Evolutionary conservation across 768 basidiomycete genomes (phyloP), one percentile per base, ranked within the genome.

Genomic region (Hericium erinaceus): DNA sequence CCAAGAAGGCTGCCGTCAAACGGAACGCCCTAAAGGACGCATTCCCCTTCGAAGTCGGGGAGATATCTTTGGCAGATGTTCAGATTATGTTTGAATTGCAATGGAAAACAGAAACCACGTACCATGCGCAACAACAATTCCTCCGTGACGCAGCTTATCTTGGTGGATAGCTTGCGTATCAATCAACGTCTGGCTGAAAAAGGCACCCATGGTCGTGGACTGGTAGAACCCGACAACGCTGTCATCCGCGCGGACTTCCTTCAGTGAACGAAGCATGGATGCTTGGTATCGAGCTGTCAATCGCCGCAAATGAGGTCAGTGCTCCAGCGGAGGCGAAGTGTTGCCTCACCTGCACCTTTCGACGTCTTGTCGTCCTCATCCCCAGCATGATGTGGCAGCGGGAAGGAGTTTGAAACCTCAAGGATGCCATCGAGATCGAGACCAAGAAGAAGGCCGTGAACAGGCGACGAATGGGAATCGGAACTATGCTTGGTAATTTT

Each of bases 211-310:
- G 9, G 84, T 83, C 26, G 87, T 92, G 48, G 89, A 89, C 67
- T 95, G 92, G 74, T 98, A 98, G 71, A 95, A 92, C 40, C 95
- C 95, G 56, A 97, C 87, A 38, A 94, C 82, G 62, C 85, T 92
- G 72, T 95, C 92, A 66, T 95, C 92, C 39, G 85, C 83, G 65
- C 90, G 87, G 56, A 95, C 93, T 69, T 95, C 92, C 67, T 91
- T 89, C 67, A 98, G 76, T 22, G 89, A 87, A 57, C 89, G 83
- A 49, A 94, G 75, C 90, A 94, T 91, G 57, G 84, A 80, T 39
- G 80, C 76, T 71, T 94, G 91, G 69, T 92, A 93, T 48, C 89
- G 87, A 56, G 79, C 87, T 91, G 65, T 37, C 48, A 52, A 62
- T 15, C 37, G 10, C 28, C 37, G 7, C 26, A 39, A 39, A 24